Evolutionary conservation across 2,329 filamentous ascomycete species (phyloP).

Genomic region (Ilyonectria robusta): DNA sequence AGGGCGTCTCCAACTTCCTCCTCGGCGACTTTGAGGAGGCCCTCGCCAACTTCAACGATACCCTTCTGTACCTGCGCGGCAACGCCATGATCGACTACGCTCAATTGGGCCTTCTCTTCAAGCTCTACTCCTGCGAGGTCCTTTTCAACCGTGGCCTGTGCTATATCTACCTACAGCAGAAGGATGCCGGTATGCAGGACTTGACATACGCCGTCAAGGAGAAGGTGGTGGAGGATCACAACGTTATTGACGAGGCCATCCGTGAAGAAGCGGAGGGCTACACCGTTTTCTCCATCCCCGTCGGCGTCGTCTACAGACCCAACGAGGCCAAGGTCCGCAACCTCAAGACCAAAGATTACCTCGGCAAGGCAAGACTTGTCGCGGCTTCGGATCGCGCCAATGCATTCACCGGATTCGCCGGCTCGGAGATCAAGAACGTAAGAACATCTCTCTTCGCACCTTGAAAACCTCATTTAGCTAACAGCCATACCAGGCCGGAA

Average conservation of each 20-base stretch:
- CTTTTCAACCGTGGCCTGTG: constrained; percentile 97
- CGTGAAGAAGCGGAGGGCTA: constrained; percentile 96
- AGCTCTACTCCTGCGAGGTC: constrained; percentile 96
- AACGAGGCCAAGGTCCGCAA: constrained; percentile 99
- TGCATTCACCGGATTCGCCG: constrained; percentile 86
- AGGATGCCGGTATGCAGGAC: constrained; percentile 91
- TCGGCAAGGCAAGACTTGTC: constrained; percentile 94
- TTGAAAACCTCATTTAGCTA: constrained; percentile 20
- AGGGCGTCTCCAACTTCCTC: constrained; percentile 97
- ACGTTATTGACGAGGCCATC: constrained; percentile 98
- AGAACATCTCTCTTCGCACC: constrained; percentile 45
- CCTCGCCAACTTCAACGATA: constrained; percentile 98
- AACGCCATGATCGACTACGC: constrained; percentile 99
- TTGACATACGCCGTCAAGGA: constrained; percentile 92
- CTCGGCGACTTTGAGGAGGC: constrained; percentile 98
- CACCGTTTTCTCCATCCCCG: constrained; percentile 97
- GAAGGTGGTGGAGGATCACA: constrained; percentile 95
- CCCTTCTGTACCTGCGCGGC: constrained; percentile 91
- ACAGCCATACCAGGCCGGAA: constrained; percentile 60
- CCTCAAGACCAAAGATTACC: constrained; percentile 96
- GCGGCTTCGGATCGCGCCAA: constrained; percentile 87
- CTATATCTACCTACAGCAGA: constrained; percentile 96
- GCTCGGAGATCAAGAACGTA: constrained; percentile 83
- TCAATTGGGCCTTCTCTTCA: constrained; percentile 94
- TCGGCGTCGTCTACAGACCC: constrained; percentile 93